Evolutionary conservation across 768 basidiomycete genomes (phyloP), one percentile per base, ranked within the genome.

Genomic region (Rhodocollybia butyracea): DNA sequence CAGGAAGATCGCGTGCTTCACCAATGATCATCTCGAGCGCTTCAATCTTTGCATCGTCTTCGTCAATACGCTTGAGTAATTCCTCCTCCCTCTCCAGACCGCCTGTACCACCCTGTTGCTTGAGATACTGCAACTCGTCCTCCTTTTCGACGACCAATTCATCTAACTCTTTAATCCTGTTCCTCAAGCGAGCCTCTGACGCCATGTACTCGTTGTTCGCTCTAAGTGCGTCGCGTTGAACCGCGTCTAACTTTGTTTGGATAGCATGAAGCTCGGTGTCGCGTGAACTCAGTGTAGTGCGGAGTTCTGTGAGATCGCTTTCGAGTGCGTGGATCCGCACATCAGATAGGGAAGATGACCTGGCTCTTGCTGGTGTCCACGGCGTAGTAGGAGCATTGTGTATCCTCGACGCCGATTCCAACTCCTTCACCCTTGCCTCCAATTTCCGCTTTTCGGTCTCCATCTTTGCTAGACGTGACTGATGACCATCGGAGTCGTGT

Each of bases 41-140:
- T 3, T 71, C 68, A 32, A 89, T 84, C 67, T 83, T 86, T 5
- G 80, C 82, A 46, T 84, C 84, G 58, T 90, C 87, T 62, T 88
- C 86, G 41, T 90, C 87, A 27, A 91, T 82, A 59, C 89, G 75
- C 66, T 77, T 75, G 64, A 85, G 57, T 27, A 90, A 63, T 52
- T 83, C 83, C 24, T 78, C 76, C 64, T 90, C 89, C 48, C 88
- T 72, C 56, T 72, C 39, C 4, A 41, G 15, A 13, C 51, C 51
- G 7, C 31, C 71, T 21, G 68, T 72, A 2, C 72, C 80, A 22
- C 68, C 66, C 30, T 76, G 71, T 30, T 66, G 72, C 62, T 64
- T 72, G 41, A 82, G 53, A 40, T 72, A 76, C 19, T 67, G 68
- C 10, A 89, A 59, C 58, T 90, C 89, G 38, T 83, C 82, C 29